A percentile compares a stretch with the other conserved stretches of the same genome.
Conservation (phyloP, 495 filamentous ascomycete genomes). For the Penicillium riverlandense region DNA sequence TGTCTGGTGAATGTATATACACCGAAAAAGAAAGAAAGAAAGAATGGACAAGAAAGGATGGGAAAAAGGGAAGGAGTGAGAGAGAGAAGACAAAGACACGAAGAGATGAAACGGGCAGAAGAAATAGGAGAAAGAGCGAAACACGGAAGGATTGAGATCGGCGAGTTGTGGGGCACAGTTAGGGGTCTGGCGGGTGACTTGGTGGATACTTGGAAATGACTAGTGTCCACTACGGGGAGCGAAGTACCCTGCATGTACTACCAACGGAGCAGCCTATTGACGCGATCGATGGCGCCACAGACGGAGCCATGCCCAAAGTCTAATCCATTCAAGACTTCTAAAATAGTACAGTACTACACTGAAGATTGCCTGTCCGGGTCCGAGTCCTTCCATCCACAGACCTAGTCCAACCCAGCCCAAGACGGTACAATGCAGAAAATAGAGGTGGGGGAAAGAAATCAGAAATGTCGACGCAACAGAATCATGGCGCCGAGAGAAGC, state of each 20-base stretch:
- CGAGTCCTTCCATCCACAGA: not conserved
- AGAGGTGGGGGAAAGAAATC: not conserved
- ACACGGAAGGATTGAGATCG: too few species aligned
- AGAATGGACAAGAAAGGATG: not conserved
- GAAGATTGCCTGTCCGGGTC: not conserved
- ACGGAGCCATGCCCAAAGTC: too few species aligned
- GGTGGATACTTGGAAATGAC: not conserved
- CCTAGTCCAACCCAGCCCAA: not conserved
- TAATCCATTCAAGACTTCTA: too few species aligned
- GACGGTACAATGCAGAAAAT: not conserved
- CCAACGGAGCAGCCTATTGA: not conserved
- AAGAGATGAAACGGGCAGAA: constrained; percentile 6
- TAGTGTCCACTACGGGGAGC: not conserved
- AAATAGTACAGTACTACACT: not conserved
- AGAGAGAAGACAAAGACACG: not conserved
- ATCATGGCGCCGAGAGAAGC: constrained; percentile 34
- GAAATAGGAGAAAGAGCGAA: not conserved
- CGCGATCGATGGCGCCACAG: too few species aligned
- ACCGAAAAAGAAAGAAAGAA: constrained; percentile 2
- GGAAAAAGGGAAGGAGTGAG: not conserved
- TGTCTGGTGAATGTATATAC: constrained; percentile 5
- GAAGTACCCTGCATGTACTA: not conserved
- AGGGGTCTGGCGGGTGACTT: not conserved
- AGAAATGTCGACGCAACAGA: constrained; percentile 7
- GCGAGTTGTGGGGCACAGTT: not conserved